Percentiles rank a stretch among this genome's conserved stretches.
Conservation (phyloP, 1,284 basidiomycete genomes). For the Paramarasmius palmivorus region DNA sequence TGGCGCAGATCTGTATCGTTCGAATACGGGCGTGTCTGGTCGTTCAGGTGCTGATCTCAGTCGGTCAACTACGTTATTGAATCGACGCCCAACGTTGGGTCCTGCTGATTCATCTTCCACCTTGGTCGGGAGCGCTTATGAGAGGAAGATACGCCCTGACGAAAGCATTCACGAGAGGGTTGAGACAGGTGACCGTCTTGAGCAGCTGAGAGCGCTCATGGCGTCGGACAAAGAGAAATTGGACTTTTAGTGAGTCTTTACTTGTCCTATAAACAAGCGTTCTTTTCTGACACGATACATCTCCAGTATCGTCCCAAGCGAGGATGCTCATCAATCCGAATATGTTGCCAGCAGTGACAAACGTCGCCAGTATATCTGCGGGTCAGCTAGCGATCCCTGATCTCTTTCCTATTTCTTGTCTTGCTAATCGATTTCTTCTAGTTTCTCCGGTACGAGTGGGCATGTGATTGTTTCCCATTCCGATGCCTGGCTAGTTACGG, state of each 20-base stretch:
- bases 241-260: conserved; percentile 79
- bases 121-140: background rate
- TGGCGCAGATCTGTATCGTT: background rate
- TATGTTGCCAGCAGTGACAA: conserved; percentile 83
- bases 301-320: conserved; percentile 70
- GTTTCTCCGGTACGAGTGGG: conserved; percentile 87
- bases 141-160: background rate
- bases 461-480: conserved; percentile 74
- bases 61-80: background rate
- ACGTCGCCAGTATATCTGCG: conserved; percentile 82
- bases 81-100: background rate
- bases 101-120: conserved; percentile 15
- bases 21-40: background rate
- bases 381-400: conserved; percentile 43
- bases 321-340: conserved; percentile 90
- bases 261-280: conserved; percentile 7
- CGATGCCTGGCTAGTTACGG: conserved; percentile 76
- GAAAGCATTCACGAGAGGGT: conserved; percentile 6
- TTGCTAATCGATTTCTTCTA: conserved; percentile 29
- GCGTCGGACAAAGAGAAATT: conserved; percentile 69
- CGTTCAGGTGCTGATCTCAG: conserved; percentile 1
- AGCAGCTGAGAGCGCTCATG: conserved; percentile 26
- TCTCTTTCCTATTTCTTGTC: conserved; percentile 4
- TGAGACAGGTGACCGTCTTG: conserved; percentile 42
- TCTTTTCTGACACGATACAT: conserved; percentile 14